phyloP scores from a whole-genome alignment of 768 basidiomycete genomes.

The Hypsizygus marmoreus region DNA sequence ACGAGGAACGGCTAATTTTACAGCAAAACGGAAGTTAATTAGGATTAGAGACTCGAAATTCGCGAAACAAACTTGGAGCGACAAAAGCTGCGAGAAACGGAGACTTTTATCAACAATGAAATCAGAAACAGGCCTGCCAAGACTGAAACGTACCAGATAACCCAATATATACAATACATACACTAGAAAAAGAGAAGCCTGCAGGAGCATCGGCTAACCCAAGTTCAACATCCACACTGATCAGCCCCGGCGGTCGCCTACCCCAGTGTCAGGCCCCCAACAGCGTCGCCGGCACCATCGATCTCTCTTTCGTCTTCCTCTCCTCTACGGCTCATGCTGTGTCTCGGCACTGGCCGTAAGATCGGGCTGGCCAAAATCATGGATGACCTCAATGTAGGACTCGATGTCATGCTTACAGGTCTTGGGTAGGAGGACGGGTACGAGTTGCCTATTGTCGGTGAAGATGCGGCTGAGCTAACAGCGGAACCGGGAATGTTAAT shows the following conservation, averaged over 20 bases:
- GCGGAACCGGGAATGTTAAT: conserved; percentile 59
- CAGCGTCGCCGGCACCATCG: conserved; percentile 79
- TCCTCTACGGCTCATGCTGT: conserved; percentile 49
- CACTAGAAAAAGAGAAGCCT: too few relatives aligned
- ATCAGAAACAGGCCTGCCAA: not conserved
- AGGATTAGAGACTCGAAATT: too few relatives aligned
- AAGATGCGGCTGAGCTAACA: conserved; percentile 67
- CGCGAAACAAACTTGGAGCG: too few relatives aligned
- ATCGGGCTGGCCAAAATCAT: conserved; percentile 79
- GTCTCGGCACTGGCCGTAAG: conserved; percentile 63
- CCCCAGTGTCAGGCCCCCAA: conserved; percentile 59
- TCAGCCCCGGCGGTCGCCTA: conserved; percentile 18
- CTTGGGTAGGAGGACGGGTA: conserved; percentile 52
- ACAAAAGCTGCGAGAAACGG: too few relatives aligned
- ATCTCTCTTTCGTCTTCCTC: conserved; percentile 76
- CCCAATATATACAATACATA: too few relatives aligned
- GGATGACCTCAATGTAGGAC: conserved; percentile 72
- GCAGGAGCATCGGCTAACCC: too few relatives aligned
- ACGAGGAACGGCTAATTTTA: too few relatives aligned
- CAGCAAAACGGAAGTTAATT: too few relatives aligned
- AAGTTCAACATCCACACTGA: too few relatives aligned
- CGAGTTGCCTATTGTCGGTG: conserved; percentile 62
- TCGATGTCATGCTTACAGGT: conserved; percentile 61
- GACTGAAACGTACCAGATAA: not conserved
- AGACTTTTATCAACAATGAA: too few relatives aligned